These are phyloP conservation scores for Danielia reshetovae DNA, from an alignment of 805 yeast species.

Conservation along the genomic window DNA sequence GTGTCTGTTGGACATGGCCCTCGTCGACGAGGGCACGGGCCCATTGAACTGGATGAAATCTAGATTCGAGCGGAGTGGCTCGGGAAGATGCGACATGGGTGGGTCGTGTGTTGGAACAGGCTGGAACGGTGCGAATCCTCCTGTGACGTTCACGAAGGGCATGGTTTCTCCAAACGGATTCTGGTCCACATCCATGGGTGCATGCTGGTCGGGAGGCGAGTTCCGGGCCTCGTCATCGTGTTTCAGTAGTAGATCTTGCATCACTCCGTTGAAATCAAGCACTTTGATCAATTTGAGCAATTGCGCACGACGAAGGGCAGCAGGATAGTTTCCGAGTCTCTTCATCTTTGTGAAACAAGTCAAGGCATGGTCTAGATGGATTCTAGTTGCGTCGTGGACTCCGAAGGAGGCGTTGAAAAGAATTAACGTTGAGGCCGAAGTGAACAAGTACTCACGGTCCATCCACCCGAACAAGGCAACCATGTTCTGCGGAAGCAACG, in stretches of 20 bases:
- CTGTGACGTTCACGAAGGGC: background rate
- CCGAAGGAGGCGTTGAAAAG: slow-evolving; percentile 79
- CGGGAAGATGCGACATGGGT: slow-evolving; percentile 9
- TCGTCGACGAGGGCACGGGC: slow-evolving; percentile 16
- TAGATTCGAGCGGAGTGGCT: slow-evolving; percentile 19
- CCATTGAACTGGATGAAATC: slow-evolving; percentile 23
- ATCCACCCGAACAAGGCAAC: slow-evolving; percentile 84
- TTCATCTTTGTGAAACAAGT: slow-evolving; percentile 70
- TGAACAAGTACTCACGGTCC: slow-evolving; percentile 80
- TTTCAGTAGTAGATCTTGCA: slow-evolving; percentile 52
- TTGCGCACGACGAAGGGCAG: slow-evolving; percentile 70
- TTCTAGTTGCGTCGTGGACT: slow-evolving; percentile 69
- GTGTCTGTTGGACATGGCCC: slow-evolving; percentile 16
- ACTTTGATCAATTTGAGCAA: slow-evolving; percentile 59
- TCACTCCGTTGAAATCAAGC: slow-evolving; percentile 64
- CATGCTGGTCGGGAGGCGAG: slow-evolving; percentile 1
- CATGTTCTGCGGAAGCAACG: slow-evolving; percentile 70
- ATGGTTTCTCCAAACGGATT: slow-evolving; percentile 1
- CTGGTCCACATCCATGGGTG: slow-evolving; percentile 10
- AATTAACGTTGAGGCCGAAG: slow-evolving; percentile 69
- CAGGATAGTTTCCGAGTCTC: slow-evolving; percentile 75
- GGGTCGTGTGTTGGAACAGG: slow-evolving; percentile 10
- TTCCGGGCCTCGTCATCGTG: slow-evolving; percentile 46
- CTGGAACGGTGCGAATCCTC: slow-evolving; percentile 1
- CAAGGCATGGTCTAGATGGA: slow-evolving; percentile 70